Base-by-base conservation (phyloP, 2,329 filamentous ascomycete species). In the Diaporthe citriasiana region DNA sequence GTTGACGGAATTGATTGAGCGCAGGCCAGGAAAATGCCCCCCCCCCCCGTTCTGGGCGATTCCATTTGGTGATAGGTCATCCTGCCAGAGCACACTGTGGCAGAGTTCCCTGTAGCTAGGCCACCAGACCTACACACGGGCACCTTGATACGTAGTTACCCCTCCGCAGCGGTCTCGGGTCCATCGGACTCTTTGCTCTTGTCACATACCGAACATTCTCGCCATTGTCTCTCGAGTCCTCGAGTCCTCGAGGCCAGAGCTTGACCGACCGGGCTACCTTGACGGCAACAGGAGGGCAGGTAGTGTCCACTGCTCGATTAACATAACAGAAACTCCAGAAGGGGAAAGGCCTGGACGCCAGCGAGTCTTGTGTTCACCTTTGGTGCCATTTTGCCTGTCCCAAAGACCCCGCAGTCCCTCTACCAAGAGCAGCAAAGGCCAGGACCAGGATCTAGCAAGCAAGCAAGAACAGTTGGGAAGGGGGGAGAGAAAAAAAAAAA, bases 251-350 rank as follows among this genome's bases (percentile, higher is more conserved):
- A 51, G 45, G 30, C 7, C 27, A 66, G 12, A 66, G 63, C 19
- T 40, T 40, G 47, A 40, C 33, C 45, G 63, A 68, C 63, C 63
- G 53, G 63, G 63, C 63, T 40, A 68, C 63, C 63, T 40, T 53
- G 63, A 53, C 47, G 47, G 63, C 63, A 27, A 19, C 30, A 51
- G 22, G 33, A 66, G 33, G 38, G 42, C 63, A 53, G 47, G 45
- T 19, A 40, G 47, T 40, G 22, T 22, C 33, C 63, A 25, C 63
- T 51, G 63, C 63, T 66, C 17, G 45, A 51, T 66, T 25, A 51
- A 51, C 63, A 51, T 38, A 66, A 66, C 63, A 17, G 63, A 66
- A 66, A 51, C 63, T 66, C 63, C 63, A 68, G 47, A 53, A 68
- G 63, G 47, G 63, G 63, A 53, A 68, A 68, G 47, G 63, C 33